Base-by-base conservation (phyloP, 129 eudicot species). In the Kitagawia praeruptora region DNA sequence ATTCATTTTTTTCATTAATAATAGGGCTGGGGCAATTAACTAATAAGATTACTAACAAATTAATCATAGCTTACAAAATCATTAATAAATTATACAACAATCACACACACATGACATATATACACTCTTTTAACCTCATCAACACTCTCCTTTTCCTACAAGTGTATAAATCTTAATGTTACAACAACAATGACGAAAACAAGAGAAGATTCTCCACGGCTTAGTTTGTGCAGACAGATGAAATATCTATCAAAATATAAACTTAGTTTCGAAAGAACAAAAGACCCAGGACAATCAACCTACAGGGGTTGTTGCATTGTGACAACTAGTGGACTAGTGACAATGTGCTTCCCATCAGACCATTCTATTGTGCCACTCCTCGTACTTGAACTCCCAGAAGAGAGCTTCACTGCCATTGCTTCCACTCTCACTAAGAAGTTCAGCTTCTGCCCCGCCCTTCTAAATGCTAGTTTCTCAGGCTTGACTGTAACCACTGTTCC, bases 331-430 rank as follows among this genome's bases (percentile, higher is more conserved):
- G 93, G 96, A 87, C 98, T 95, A 8, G 85, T 90, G 44, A 92
- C 98, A 25, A 28, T 13, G 76, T 86, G 97, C 76, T 88, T 87
- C 74, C 96, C 98, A 83, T 95, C 98, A 25, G 91, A 88, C 98
- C 97, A 95, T 27, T 77, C 88, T 8, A 95, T 81, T 2, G 90
- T 80, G 4, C 98, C 98, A 41, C 96, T 92, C 78, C 74, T 89
- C 49, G 80, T 83, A 12, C 80, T 77, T 42, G 94, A 90, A 78
- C 93, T 87, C 70, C 97, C 98, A 0, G 96, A 82, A 15, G 97
- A 83, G 40, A 95, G 85, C 61, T 88, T 87, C 82, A 82, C 76
- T 18, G 85, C 90, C 88, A 40, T 85, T 47, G 78, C 93, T 54
- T 87, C 75, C 25, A 95, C 96, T 80, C 96, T 86, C 61, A 95